Evolutionary conservation across 176 grass and related monocot genomes (phyloP), one percentile per base, ranked within the genome.

Genomic region (Oryza brachyantha): DNA sequence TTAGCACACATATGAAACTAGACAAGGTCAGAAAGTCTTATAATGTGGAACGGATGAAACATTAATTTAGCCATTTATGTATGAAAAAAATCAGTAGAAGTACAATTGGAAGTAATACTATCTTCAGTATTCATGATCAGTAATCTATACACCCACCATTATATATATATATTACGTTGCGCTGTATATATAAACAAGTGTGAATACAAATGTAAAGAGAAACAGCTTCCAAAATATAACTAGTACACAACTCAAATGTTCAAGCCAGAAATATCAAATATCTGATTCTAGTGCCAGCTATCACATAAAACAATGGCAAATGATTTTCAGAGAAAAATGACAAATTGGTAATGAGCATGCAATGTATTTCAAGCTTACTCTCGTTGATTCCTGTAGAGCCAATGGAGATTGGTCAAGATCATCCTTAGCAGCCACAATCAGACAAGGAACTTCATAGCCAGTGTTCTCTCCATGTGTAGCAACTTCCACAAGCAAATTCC

Each of bases 351-450:
- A 36, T 7, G 43, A 5, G 52, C 34, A 43, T 13, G 22, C 2
- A 72, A 27, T 5, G 17, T 42, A 69, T 69, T 46, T 2, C 7
- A 50, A 86, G 41, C 78, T 82, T 95, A 99, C 96, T 88, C 96
- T 95, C 13, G 96, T 99, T 79, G 87, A 99, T 82, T 99, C 92
- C n/a, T 95, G 90, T 73, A 95, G 83, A 78, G 90, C 86, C 73
- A 95, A 78, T 54, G 96, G 76, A 91, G 87, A 93, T 37, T 93
- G 90, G 77, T 99, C 96, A 72, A 99, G 92, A 83, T 99, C 96
- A 27, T 99, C 92, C 86, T 99, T 99, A 28, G 96, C 96, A 83
- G 92, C 91, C 80, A 99, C 88, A 68, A 95, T 91, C 74, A 99
- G 81, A 75, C 96, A 99, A 93, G 96, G 96, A 70, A 93, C 88